A percentile compares a stretch with the other conserved stretches of the same genome.
phyloP scores from a whole-genome alignment of 1,139 yeast species.

The Debaryomyces coudertii region DNA sequence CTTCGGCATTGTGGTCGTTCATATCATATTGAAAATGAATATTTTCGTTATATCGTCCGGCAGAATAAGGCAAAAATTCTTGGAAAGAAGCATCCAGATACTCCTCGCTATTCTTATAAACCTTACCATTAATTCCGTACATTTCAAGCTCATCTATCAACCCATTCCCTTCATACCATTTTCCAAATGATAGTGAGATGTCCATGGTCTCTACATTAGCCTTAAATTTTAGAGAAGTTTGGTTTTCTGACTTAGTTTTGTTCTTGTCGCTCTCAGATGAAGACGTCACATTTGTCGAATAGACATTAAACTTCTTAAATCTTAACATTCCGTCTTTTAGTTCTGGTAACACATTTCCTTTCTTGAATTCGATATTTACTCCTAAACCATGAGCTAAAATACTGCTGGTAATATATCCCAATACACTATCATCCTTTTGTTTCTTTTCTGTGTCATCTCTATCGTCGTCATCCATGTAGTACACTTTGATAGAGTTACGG shows the following conservation, averaged over 20 bases:
- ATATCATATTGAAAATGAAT: conserved; percentile 39
- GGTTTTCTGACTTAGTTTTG: conserved; percentile 5
- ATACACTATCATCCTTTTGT: conserved; percentile 28
- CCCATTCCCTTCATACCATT: conserved; percentile 74
- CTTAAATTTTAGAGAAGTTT: conserved; percentile 26
- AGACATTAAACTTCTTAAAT: conserved; percentile 54
- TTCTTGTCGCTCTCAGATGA: conserved; percentile 17
- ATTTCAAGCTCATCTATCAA: conserved; percentile 63
- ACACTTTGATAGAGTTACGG: conserved; percentile 22
- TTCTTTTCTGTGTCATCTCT: conserved; percentile 15
- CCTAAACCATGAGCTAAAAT: conserved; percentile 48
- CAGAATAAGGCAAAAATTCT: conserved; percentile 5
- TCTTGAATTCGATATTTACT: conserved; percentile 36
- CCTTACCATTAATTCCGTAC: conserved; percentile 61
- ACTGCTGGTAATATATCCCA: conserved; percentile 39
- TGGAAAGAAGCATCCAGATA: neutral
- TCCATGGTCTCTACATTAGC: conserved; percentile 58
- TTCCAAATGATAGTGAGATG: conserved; percentile 61
- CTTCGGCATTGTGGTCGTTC: conserved; percentile 29
- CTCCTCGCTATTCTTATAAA: conserved; percentile 25
- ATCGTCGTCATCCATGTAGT: conserved; percentile 16
- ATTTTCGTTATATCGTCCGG: conserved; percentile 26
- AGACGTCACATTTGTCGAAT: conserved; percentile 19
- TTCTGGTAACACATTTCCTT: conserved; percentile 46
- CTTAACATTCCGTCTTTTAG: conserved; percentile 64